Evolutionary conservation across 73 alveolate species (phyloP).

Genomic region (Paramecium pentaurelia): DNA sequence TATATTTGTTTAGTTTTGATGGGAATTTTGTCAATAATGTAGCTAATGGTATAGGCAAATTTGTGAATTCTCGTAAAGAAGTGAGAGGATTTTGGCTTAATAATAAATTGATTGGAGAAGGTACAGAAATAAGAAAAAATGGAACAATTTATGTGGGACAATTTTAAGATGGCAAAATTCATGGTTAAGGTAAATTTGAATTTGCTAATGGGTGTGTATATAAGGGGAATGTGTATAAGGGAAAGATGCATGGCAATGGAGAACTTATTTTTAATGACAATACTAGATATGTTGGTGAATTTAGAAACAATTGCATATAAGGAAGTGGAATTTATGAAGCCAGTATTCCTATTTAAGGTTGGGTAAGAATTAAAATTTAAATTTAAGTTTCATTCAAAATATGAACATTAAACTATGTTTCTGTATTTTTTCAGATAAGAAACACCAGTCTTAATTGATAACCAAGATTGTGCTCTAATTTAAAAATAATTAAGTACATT

Average conservation of each 20-base stretch:
- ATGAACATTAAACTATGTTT: not conserved
- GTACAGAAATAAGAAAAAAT: not conserved
- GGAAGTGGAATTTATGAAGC: constrained; percentile 12
- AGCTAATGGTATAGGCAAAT: constrained; percentile 43
- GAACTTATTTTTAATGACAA: not conserved
- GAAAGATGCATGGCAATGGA: constrained; percentile 45
- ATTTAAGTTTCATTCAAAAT: constrained; percentile 28
- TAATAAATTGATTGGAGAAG: constrained; percentile 19
- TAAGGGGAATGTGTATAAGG: not conserved
- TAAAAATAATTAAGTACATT: not conserved
- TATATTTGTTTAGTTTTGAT: constrained; percentile 9
- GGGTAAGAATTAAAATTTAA: not conserved
- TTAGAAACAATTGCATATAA: not conserved
- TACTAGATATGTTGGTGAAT: not conserved
- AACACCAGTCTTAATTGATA: not conserved
- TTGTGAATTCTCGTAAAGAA: constrained; percentile 4
- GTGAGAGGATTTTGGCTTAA: constrained; percentile 35
- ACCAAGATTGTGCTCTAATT: not conserved
- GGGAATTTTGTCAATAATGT: constrained; percentile 23
- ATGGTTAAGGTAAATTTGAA: constrained; percentile 33
- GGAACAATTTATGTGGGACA: constrained; percentile 41
- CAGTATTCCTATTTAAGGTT: not conserved
- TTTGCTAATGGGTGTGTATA: constrained; percentile 18
- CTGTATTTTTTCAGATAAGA: not conserved
- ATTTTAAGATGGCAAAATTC: constrained; percentile 34